Conservation (phyloP, 208 protist genomes). For the Herpetomonas muscarum region DNA sequence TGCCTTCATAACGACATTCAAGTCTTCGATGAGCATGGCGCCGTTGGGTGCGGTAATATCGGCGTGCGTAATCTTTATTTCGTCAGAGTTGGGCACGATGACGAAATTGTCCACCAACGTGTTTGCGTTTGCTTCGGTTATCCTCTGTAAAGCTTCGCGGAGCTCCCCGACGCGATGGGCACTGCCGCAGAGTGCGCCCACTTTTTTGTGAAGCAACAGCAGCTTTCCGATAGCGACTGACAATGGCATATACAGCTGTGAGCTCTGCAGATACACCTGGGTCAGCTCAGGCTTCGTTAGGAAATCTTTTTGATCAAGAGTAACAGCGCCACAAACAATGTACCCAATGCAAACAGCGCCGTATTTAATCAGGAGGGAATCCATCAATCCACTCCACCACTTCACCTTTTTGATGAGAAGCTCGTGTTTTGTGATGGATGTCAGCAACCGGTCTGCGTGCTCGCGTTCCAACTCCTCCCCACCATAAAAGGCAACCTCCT, state of each 20-base stretch:
- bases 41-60: slow-evolving; percentile 52
- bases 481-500: slow-evolving; percentile 90
- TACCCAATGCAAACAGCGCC: slow-evolving; percentile 67
- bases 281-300: slow-evolving; percentile 42
- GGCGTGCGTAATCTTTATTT: slow-evolving; percentile 50
- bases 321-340: slow-evolving; percentile 60
- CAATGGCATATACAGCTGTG: slow-evolving; percentile 76
- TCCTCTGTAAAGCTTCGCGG: slow-evolving; percentile 45
- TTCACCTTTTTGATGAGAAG: slow-evolving; percentile 69
- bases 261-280: slow-evolving; percentile 60
- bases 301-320: slow-evolving; percentile 25
- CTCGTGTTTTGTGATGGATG: slow-evolving; percentile 62
- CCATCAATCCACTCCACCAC: slow-evolving; percentile 53
- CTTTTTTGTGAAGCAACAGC: slow-evolving; percentile 71
- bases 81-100: slow-evolving; percentile 12
- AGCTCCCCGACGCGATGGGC: slow-evolving; percentile 82
- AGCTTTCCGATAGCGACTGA: slow-evolving; percentile 67
- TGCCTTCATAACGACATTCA: slow-evolving; percentile 45
- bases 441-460: slow-evolving; percentile 63
- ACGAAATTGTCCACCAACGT: slow-evolving; percentile 10
- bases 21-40: slow-evolving; percentile 43
- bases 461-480: slow-evolving; percentile 78
- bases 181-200: slow-evolving; percentile 66
- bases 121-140: slow-evolving; percentile 21
- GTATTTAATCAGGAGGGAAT: slow-evolving; percentile 73